phyloP scores from a whole-genome alignment of 139 green algal genomes.

The Haematococcus lacustris region DNA sequence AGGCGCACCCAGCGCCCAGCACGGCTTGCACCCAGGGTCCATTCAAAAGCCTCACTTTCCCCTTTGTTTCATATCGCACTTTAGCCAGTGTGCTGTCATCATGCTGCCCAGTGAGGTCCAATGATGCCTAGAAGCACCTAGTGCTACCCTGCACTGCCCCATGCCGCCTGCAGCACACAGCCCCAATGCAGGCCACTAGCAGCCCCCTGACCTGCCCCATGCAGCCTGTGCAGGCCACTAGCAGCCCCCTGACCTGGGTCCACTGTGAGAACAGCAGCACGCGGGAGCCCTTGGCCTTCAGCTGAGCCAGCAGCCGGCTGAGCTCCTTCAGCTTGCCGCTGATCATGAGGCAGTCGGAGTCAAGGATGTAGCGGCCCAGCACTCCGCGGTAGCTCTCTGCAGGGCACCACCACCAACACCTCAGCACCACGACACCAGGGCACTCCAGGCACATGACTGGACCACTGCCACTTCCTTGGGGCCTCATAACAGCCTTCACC shows the following conservation, averaged over 20 bases:
- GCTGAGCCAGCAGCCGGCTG: slow-evolving; percentile 50
- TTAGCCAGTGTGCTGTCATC: no score
- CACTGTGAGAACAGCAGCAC: slow-evolving; percentile 76
- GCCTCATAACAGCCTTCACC: neutral
- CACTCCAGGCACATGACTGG: neutral
- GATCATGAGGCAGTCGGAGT: slow-evolving; percentile 24
- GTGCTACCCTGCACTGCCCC: no score
- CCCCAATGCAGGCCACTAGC: no score
- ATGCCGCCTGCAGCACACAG: no score
- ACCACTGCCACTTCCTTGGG: neutral
- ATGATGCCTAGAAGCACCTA: no score
- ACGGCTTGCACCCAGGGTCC: no score
- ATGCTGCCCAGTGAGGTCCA: no score
- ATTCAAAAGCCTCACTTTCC: no score
- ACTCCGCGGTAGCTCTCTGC: slow-evolving; percentile 15
- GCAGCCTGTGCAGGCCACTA: no score
- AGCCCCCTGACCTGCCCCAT: no score
- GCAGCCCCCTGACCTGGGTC: slow-evolving; percentile 16
- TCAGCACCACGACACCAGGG: neutral
- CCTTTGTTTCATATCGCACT: no score
- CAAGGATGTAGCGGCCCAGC: slow-evolving; percentile 37
- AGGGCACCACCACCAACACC: neutral
- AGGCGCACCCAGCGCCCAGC: slow-evolving; percentile 23
- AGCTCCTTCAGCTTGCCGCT: slow-evolving; percentile 41
- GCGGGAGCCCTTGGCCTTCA: slow-evolving; percentile 52